Evolutionary conservation across 2,329 filamentous ascomycete species (phyloP), one percentile per base, ranked within the genome.

Genomic region (Beauveria rudraprayagi): DNA sequence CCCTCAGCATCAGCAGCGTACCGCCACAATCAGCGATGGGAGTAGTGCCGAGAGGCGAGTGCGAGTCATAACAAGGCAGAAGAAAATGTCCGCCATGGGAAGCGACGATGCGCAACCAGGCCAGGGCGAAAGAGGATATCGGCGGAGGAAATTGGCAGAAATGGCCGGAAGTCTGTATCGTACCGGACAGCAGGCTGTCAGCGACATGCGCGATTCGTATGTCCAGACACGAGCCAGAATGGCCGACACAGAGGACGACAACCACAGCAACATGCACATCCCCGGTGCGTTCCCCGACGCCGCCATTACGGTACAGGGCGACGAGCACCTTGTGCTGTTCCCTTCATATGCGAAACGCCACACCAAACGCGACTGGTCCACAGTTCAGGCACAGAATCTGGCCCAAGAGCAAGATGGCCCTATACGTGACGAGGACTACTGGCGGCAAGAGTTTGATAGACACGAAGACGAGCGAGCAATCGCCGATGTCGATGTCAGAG

Each of bases 281-380:
- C 88, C 91, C 0, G 89, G 88, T 0, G 85, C 88, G 1, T 97
- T 96, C 69, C 91, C 92, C 0, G 88, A 96, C 66, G 89, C 91
- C 19, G 84, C 88, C n/a, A 89, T 96, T 63, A 84, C 89, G 17
- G 83, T 86, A 11, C 87, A 86, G 63, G 92, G 91, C 14, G 84
- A 91, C 63, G 92, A 97, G 72, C 91, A 97, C 76, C 91, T 99
- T 86, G 85, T 99, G 10, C 72, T 99, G 26, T 99, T 99, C 67
- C 94, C 94, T 0, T 97, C 91, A 58, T 99, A 99, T 71, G 91
- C 91, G 9, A 86, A 92, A 70, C 81, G 81, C 63, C 88, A 95
- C 71, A 73, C 83, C 40, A 87, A 75, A 70, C 71, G 73, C 64
- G 72, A 73, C n/a, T 74, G 73, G 66, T 67, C 65, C n/a, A 68